phyloP scores from a whole-genome alignment of 495 filamentous ascomycete genomes.

The Polyplosphaeria fusca region DNA sequence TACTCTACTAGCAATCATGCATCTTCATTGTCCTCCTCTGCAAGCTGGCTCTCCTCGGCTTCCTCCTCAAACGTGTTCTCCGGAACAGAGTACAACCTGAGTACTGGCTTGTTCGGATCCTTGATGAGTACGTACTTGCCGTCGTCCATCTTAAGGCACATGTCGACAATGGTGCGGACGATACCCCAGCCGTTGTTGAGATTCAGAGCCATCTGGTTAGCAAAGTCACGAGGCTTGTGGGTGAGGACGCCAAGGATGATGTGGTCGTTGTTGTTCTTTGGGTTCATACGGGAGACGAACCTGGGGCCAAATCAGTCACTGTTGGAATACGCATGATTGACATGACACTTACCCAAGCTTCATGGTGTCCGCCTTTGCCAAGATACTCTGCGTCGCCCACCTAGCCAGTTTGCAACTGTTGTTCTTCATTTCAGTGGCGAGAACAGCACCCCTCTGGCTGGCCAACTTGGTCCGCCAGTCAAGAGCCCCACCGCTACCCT shows the following conservation, averaged over 20 bases:
- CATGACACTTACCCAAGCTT: constrained; percentile 74
- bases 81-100: constrained; percentile 90
- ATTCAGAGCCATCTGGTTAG: constrained; percentile 94
- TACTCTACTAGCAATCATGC: too few relatives aligned
- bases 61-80: constrained; percentile 81
- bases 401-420: constrained; percentile 96
- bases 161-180: constrained; percentile 93
- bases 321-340: background rate
- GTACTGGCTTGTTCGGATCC: constrained; percentile 93
- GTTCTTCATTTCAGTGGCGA: constrained; percentile 99
- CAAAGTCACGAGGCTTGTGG: constrained; percentile 97
- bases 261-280: constrained; percentile 83
- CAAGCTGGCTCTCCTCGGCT: constrained; percentile 49
- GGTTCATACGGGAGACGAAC: constrained; percentile 90
- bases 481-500: constrained; percentile 86
- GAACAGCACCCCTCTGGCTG: constrained; percentile 88
- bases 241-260: constrained; percentile 92
- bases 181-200: constrained; percentile 98
- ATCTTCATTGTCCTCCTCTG: constrained; percentile 47
- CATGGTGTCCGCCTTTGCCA: constrained; percentile 94
- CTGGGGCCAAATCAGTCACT: constrained; percentile 42
- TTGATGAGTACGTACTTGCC: constrained; percentile 71
- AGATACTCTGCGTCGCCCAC: constrained; percentile 93
- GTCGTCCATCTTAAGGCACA: constrained; percentile 69
- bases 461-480: constrained; percentile 95